Percentiles rank a stretch among this genome's conserved stretches.
Conservation (phyloP, 345 rosid genomes). For the Pistacia integerrima region DNA sequence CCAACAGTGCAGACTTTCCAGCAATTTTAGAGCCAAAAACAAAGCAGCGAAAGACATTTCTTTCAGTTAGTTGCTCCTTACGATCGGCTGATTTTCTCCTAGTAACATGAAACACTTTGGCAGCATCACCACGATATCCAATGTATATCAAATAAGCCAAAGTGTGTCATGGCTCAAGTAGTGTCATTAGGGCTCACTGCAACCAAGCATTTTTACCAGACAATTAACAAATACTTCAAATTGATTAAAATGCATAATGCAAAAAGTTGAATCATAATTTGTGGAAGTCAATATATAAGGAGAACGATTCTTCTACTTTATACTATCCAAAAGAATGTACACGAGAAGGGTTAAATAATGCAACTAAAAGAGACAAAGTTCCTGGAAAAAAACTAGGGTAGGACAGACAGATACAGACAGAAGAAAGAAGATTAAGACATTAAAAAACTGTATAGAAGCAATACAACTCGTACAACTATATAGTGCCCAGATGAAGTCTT, state of each 20-base stretch:
- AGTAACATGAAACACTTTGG: slow-evolving; percentile 61
- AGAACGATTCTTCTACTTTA: neutral
- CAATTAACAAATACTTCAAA: slow-evolving; percentile 19
- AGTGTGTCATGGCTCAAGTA: slow-evolving; percentile 56
- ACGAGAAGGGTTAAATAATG: too few relatives aligned
- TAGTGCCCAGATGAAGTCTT: too few relatives aligned
- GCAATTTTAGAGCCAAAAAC: slow-evolving; percentile 77
- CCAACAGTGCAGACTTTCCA: slow-evolving; percentile 70
- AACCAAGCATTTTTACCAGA: slow-evolving; percentile 30
- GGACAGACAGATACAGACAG: too few relatives aligned
- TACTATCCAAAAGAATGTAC: neutral
- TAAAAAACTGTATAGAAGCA: neutral
- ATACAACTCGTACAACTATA: too few relatives aligned
- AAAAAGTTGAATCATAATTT: slow-evolving; percentile 21
- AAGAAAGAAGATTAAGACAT: too few relatives aligned
- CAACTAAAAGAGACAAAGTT: too few relatives aligned
- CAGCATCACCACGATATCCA: slow-evolving; percentile 70
- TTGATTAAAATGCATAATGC: slow-evolving; percentile 18
- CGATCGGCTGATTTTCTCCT: slow-evolving; percentile 65
- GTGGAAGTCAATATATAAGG: slow-evolving; percentile 5
- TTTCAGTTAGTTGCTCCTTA: slow-evolving; percentile 71
- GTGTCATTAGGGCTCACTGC: slow-evolving; percentile 86
- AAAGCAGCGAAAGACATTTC: slow-evolving; percentile 68
- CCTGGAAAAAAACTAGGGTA: too few relatives aligned
- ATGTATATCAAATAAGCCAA: slow-evolving; percentile 69